phyloP scores from a whole-genome alignment of 371 early-diverging fungal genomes.

The Lichtheimia ramosa region DNA sequence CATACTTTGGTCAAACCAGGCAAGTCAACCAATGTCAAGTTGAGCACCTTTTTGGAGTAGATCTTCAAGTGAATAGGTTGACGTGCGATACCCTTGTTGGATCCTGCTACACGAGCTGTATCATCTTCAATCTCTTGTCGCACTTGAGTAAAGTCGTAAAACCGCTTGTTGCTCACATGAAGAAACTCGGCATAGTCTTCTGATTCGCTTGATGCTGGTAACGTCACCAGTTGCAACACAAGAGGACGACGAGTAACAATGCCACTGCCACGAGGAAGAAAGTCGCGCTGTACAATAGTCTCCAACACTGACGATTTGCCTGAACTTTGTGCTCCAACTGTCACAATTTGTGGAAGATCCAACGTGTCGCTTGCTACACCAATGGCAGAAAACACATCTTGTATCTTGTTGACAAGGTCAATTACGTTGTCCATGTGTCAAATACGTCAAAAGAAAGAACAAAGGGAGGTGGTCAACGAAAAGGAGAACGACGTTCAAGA shows the following conservation, averaged over 20 bases:
- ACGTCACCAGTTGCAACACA: conserved; percentile 84
- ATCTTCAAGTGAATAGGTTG: conserved; percentile 90
- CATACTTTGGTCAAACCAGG: conserved; percentile 89
- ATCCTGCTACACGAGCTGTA: conserved; percentile 83
- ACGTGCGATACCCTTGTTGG: conserved; percentile 82
- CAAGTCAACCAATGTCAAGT: conserved; percentile 90
- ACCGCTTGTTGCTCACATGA: conserved; percentile 72
- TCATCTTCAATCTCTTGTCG: conserved; percentile 86
- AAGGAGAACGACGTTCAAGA: background rate
- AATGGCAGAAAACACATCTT: conserved; percentile 88
- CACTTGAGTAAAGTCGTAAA: conserved; percentile 79
- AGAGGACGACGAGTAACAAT: conserved; percentile 93
- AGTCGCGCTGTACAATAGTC: conserved; percentile 88
- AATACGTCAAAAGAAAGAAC: background rate
- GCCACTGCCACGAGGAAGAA: conserved; percentile 90
- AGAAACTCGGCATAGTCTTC: conserved; percentile 76
- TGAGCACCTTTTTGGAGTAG: conserved; percentile 80
- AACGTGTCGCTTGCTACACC: conserved; percentile 69
- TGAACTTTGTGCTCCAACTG: conserved; percentile 85
- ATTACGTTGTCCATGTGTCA: conserved; percentile 76
- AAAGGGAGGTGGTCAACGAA: background rate
- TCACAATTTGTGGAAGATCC: conserved; percentile 91
- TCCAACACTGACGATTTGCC: conserved; percentile 94
- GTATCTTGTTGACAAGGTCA: conserved; percentile 86
- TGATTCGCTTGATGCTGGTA: conserved; percentile 31